Base-by-base conservation (phyloP, 169 alveolate genomes). In the Plasmodium billcollinsi region DNA sequence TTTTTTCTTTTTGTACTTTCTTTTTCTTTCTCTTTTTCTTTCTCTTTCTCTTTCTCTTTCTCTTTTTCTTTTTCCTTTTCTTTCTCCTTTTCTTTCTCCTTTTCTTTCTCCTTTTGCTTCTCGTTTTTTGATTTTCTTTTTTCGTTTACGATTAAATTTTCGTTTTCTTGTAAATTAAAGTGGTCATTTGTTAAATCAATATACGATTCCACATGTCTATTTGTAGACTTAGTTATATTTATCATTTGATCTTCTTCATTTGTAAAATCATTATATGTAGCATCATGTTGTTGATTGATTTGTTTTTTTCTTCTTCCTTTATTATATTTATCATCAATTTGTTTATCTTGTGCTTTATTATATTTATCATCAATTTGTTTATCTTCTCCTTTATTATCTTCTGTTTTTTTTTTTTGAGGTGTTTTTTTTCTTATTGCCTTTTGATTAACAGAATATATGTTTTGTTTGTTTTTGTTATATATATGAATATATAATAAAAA, bases 401-500 rank as follows among this genome's bases (percentile, higher is more conserved):
- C 33, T 15, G 49, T 20, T 59, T 43, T 50, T 39, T 58, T 69
- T 69, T 47, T 21, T 67, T 67, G 24, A 21, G 26, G 7, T 39
- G 88, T 5, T 12, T 26, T 33, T 66, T 33, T 14, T 9, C 21
- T 33, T 12, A 7, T 50, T 20, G 18, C 69, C 63, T 11, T 67
- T 49, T 39, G 24, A 18, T 33, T 24, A 12, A 49, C n/a, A 29
- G 59, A 14, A 18, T 69, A 21, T 67, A 15, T 24, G 26, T 78
- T 58, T 66, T 12, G n/a, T 18, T 15, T 12, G 33, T 43, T 50
- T 6, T 39, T 56, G 52, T 39, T 78, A 52, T 61, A 26, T 69
- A 43, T 78, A 45, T 56, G 66, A 50, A 65, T 50, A 29, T 49
- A 21, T 58, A 78, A 20, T 59, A 78, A 78, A 18, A 78, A 78